phyloP scores from a whole-genome alignment of 2,329 filamentous ascomycete species.

The Coniella lustricola region DNA sequence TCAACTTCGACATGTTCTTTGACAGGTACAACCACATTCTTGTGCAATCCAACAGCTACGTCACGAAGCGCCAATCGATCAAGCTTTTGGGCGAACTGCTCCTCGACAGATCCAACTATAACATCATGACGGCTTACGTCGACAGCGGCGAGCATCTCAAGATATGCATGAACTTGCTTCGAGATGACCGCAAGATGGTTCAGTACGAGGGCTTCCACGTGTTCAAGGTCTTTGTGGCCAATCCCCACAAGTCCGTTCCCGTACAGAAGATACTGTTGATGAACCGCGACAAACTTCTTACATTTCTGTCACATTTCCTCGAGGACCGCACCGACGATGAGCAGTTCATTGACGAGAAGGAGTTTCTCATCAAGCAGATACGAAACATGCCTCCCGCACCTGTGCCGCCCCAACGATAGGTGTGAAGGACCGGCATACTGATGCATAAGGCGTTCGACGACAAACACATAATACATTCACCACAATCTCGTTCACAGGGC shows the following conservation, averaged over 20 bases:
- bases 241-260: constrained; percentile 94
- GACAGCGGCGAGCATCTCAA: constrained; percentile 94
- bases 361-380: constrained; percentile 95
- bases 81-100: constrained; percentile 94
- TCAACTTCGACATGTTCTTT: constrained; percentile 93
- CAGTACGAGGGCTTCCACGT: constrained; percentile 99
- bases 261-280: constrained; percentile 95
- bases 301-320: constrained; percentile 84
- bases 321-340: constrained; percentile 95
- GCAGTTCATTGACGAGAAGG: constrained; percentile 96
- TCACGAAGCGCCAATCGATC: constrained; percentile 96
- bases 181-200: constrained; percentile 96
- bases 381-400: constrained; percentile 56
- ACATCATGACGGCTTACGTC: constrained; percentile 96
- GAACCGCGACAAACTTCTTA: constrained; percentile 85
- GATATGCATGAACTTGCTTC: constrained; percentile 93
- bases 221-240: constrained; percentile 99
- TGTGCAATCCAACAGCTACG: constrained; percentile 89
- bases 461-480: not conserved
- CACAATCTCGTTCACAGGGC: not conserved
- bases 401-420: constrained; percentile 41
- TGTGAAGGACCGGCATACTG: constrained; percentile 8
- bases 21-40: constrained; percentile 79
- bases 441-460: constrained; percentile 6
- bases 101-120: constrained; percentile 92